phyloP scores from a whole-genome alignment of 1,139 yeast genomes.

The Taiozyma sp. region DNA sequence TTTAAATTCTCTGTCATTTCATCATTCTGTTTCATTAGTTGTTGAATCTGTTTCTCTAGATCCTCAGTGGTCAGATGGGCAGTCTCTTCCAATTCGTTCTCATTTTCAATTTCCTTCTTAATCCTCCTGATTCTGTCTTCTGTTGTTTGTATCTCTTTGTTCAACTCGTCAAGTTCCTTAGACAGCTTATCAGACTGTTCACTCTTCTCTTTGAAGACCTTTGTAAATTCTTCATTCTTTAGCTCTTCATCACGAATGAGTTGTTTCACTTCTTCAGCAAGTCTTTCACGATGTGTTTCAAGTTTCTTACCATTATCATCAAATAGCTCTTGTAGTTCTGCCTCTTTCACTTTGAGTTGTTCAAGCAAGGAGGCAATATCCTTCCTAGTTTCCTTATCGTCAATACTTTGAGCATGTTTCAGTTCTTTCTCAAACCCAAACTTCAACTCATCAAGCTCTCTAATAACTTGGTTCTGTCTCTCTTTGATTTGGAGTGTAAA shows the following conservation, averaged over 20 bases:
- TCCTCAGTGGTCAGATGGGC: neutral
- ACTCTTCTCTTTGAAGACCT: constrained; percentile 7
- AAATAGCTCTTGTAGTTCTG: constrained; percentile 1
- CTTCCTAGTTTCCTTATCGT: constrained; percentile 5
- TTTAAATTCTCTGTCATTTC: constrained; percentile 3
- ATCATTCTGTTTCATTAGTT: constrained; percentile 4
- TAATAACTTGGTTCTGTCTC: constrained; percentile 8
- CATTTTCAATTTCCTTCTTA: neutral
- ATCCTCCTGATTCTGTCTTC: neutral
- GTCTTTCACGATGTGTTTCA: constrained; percentile 1
- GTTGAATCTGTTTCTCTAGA: constrained; percentile 4
- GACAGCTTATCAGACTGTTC: constrained; percentile 1
- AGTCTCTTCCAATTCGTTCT: neutral
- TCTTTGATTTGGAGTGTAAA: constrained; percentile 12
- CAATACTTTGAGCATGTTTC: constrained; percentile 1
- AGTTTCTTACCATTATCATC: constrained; percentile 8
- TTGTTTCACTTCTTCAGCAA: constrained; percentile 4
- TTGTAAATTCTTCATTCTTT: constrained; percentile 13
- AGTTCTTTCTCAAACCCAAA: constrained; percentile 1
- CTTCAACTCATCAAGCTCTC: constrained; percentile 17
- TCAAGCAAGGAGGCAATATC: constrained; percentile 12
- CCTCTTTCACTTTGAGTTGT: neutral
- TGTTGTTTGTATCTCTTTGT: neutral
- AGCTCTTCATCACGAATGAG: constrained; percentile 10
- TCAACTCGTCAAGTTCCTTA: neutral